phyloP scores from a whole-genome alignment of 164 flowering plant genomes.

The Magnolia kwangsiensis region DNA sequence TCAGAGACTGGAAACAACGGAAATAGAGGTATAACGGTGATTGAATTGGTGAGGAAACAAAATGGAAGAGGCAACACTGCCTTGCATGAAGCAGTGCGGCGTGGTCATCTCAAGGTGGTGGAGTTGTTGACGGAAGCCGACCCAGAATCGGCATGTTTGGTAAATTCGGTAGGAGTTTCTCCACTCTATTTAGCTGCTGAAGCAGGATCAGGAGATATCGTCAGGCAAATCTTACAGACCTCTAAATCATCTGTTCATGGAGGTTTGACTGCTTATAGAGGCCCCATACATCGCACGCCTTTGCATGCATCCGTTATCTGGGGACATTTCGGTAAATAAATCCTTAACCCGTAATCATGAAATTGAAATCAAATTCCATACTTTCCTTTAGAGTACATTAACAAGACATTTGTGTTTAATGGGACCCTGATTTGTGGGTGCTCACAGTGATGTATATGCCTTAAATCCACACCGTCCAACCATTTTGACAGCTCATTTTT shows the following conservation, averaged over 20 bases:
- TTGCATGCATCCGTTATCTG: not conserved
- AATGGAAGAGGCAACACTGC: not conserved
- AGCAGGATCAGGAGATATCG: not conserved
- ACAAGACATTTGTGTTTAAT: too few species aligned
- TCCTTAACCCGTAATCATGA: too few species aligned
- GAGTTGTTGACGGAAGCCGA: not conserved
- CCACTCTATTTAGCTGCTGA: slow-evolving; percentile 5
- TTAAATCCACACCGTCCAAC: too few species aligned
- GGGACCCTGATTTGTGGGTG: too few species aligned
- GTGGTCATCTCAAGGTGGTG: not conserved
- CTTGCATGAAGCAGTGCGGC: not conserved
- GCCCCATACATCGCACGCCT: not conserved
- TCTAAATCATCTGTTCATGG: not conserved
- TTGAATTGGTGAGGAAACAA: not conserved
- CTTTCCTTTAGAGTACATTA: too few species aligned
- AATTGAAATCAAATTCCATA: too few species aligned
- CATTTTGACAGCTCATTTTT: too few species aligned
- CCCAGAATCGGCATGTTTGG: not conserved
- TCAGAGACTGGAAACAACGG: too few species aligned
- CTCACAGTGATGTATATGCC: too few species aligned
- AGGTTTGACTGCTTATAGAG: not conserved
- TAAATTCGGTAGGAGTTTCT: not conserved
- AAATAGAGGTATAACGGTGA: too few species aligned
- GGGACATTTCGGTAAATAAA: not conserved
- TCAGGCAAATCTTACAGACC: too few species aligned